A percentile compares a stretch with the other conserved stretches of the same genome.
These are phyloP conservation scores for Calcarisporium arbuscula DNA, from an alignment of 2,329 filamentous ascomycete species.

Conservation along the genomic window DNA sequence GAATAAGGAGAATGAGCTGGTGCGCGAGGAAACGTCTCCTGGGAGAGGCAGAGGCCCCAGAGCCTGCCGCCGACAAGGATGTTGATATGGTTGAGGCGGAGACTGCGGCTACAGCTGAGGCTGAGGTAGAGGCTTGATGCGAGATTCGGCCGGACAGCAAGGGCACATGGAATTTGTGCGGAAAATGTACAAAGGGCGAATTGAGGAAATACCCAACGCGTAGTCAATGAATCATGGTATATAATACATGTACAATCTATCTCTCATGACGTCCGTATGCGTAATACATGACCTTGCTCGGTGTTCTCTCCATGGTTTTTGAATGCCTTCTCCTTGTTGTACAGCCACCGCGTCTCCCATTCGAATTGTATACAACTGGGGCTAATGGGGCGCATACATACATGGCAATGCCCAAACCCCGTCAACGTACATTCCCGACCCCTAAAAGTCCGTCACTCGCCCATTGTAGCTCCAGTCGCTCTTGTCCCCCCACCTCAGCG, in stretches of 20 bases:
- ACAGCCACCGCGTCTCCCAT: no score
- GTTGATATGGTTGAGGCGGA: conserved; percentile 24
- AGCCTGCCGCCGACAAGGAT: conserved; percentile 17
- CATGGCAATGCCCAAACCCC: not conserved
- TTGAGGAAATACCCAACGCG: not conserved
- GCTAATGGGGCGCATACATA: no score
- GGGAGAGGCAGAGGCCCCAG: conserved; percentile 5
- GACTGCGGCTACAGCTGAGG: conserved; percentile 4
- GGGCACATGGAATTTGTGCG: no score
- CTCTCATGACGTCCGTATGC: no score
- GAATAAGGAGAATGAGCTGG: conserved; percentile 42
- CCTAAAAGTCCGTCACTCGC: conserved; percentile 80
- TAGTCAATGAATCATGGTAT: not conserved
- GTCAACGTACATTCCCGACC: not conserved
- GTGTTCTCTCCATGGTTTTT: not conserved
- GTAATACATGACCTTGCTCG: not conserved
- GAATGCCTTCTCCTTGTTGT: not conserved
- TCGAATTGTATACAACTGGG: no score
- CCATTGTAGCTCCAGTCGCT: conserved; percentile 94
- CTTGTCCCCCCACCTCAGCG: conserved; percentile 71
- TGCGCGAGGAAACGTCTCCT: conserved; percentile 10
- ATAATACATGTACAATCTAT: not conserved
- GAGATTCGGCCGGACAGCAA: no score
- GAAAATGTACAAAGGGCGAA: no score
- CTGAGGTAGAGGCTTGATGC: conserved; percentile 7